Evolutionary conservation across 2,329 filamentous ascomycete species (phyloP), one percentile per base, ranked within the genome.

Genomic region (Cladorrhinum sp.): DNA sequence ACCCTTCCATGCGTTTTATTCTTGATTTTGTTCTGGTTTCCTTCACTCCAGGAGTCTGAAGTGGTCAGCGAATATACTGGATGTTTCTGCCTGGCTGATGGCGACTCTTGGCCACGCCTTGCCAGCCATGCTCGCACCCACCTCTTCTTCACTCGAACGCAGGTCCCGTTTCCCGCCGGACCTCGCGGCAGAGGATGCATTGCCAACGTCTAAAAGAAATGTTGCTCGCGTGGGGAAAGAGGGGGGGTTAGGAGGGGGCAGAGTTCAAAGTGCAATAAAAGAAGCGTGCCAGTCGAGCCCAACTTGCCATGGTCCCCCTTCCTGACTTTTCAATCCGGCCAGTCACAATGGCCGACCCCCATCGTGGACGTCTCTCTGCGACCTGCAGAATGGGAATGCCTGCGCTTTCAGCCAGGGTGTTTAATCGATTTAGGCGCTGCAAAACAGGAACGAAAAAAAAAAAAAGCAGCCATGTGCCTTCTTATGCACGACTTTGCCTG

Each of bases 401-500:
- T 63, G 59, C 62, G 57, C 59, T 61, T 58, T 63, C 53, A 57
- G 10, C 63, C 53, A 60, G 18, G 49, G 42, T 50, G 57, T 61
- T 55, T 59, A 56, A 42, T 59, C 51, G 30, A 61, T 58, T 57
- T 57, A 55, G 62, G 58, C 61, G 55, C 58, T 65, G 59, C 57
- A 20, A 36, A 30, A 28, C 26, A 30, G 18, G 18, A 46, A 46
- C 16, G 6, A 46, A 46, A 50, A 18, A 50, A 18, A 50, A 30
- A 55, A 55, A n/a, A 42, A 42, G 36, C 5, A 42, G 16, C 4
- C 16, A 42, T 42, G 36, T 46, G 42, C 42, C 10, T 46, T 62
- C 48, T 73, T 71, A 78, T 79, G 77, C 77, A 80, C 73, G 76
- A 73, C 73, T 76, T 76, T 75, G 77, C 79, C 18, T 33, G n/a